These are phyloP conservation scores for Gossypium aridum DNA, from an alignment of 441 rosid species.

Conservation along the genomic window DNA sequence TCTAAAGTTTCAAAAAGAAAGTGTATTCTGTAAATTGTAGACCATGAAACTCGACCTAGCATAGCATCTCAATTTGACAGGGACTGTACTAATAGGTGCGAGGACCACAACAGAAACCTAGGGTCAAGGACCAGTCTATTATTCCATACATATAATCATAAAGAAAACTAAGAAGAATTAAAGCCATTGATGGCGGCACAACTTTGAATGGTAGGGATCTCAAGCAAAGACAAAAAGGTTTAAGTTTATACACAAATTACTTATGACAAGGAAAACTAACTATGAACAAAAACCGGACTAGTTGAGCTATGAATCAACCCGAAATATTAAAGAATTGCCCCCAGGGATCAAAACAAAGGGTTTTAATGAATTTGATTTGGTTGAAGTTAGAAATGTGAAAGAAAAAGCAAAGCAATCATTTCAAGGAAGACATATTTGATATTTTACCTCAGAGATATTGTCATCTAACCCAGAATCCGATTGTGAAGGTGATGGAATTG, in stretches of 20 bases:
- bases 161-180: not conserved
- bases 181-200: not conserved
- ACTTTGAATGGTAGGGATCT: not conserved
- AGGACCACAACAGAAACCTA: not conserved
- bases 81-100: not conserved
- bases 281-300: not conserved
- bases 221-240: not conserved
- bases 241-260: not conserved
- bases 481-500: conserved; percentile 58
- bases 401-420: not conserved
- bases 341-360: no score
- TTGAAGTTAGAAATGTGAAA: not conserved
- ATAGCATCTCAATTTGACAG: not conserved
- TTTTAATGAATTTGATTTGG: not conserved
- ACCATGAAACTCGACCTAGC: not conserved
- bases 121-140: not conserved
- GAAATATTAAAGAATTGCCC: not conserved
- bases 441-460: conserved; percentile 73
- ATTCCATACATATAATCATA: not conserved
- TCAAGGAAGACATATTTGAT: not conserved
- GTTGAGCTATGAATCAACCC: not conserved
- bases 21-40: not conserved
- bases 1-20: not conserved
- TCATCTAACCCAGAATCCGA: conserved; percentile 51
- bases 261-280: not conserved